phyloP scores from a whole-genome alignment of 2,329 filamentous ascomycete species.

The Corynespora cassiicola region DNA sequence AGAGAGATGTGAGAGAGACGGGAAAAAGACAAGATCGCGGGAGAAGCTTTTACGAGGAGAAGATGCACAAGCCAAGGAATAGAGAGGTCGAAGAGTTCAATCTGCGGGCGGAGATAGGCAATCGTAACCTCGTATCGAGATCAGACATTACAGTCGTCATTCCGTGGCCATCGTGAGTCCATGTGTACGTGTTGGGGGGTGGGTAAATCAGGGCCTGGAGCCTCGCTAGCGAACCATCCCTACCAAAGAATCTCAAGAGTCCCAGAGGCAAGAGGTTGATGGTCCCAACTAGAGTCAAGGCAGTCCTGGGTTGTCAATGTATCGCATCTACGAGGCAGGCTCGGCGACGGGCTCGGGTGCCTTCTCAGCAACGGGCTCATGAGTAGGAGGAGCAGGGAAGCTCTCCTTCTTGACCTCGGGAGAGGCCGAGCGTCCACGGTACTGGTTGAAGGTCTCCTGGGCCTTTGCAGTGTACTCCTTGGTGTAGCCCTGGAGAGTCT shows the following conservation, averaged over 20 bases:
- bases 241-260: too few relatives aligned
- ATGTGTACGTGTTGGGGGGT: conserved; percentile 16
- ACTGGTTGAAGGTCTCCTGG: conserved; percentile 55
- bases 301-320: too few relatives aligned
- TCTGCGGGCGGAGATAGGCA: conserved; percentile 24
- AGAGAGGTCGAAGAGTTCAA: conserved; percentile 21
- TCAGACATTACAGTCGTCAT: conserved; percentile 26
- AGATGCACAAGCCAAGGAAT: conserved; percentile 25
- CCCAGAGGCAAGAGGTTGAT: too few relatives aligned
- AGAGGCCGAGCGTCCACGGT: conserved; percentile 45
- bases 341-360: conserved; percentile 28
- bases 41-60: conserved; percentile 35
- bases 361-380: conserved; percentile 23
- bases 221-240: too few relatives aligned
- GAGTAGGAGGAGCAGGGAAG: conserved; percentile 36
- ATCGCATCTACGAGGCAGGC: conserved; percentile 38
- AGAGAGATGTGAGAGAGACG: conserved; percentile 23
- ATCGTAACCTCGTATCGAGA: conserved; percentile 25
- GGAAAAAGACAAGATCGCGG: conserved; percentile 21
- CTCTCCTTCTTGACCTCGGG: conserved; percentile 44
- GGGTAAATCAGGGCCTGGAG: too few relatives aligned
- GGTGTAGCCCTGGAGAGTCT: conserved; percentile 64
- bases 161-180: conserved; percentile 27
- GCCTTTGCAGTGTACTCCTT: conserved; percentile 67
- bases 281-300: too few relatives aligned